Conservation (phyloP, 768 basidiomycete genomes). For the Lactarius trivialis region DNA sequence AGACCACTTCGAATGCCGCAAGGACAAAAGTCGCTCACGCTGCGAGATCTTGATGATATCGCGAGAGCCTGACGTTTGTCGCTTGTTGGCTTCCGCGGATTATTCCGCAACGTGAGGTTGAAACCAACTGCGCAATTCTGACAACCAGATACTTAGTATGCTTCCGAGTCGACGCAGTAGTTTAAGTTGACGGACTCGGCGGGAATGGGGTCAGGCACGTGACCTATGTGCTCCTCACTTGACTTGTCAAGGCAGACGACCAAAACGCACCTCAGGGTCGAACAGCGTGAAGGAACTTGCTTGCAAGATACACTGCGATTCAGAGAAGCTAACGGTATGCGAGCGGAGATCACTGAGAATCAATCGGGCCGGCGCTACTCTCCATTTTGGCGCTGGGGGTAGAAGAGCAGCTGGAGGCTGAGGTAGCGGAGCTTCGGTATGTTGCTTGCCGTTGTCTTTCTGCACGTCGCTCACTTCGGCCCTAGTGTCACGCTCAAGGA, state of each 20-base stretch:
- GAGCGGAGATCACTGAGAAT: constrained; percentile 50
- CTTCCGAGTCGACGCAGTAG: constrained; percentile 9
- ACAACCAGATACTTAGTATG: constrained; percentile 66
- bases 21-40: constrained; percentile 58
- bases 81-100: constrained; percentile 35
- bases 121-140: constrained; percentile 61
- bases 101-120: constrained; percentile 75
- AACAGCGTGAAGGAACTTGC: constrained; percentile 59
- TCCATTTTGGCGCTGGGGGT: constrained; percentile 37
- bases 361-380: constrained; percentile 29
- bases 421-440: constrained; percentile 80
- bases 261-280: constrained; percentile 70
- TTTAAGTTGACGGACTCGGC: too few species aligned
- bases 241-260: constrained; percentile 69
- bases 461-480: neutral
- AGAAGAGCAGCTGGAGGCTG: constrained; percentile 76
- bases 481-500: constrained; percentile 67
- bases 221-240: constrained; percentile 70
- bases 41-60: constrained; percentile 58
- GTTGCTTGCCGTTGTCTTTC: constrained; percentile 19
- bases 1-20: constrained; percentile 69
- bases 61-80: constrained; percentile 70
- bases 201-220: constrained; percentile 45
- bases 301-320: constrained; percentile 64
- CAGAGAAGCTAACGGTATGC: constrained; percentile 83